phyloP scores from a whole-genome alignment of 2,329 filamentous ascomycete species.

The Tolypocladium album region DNA sequence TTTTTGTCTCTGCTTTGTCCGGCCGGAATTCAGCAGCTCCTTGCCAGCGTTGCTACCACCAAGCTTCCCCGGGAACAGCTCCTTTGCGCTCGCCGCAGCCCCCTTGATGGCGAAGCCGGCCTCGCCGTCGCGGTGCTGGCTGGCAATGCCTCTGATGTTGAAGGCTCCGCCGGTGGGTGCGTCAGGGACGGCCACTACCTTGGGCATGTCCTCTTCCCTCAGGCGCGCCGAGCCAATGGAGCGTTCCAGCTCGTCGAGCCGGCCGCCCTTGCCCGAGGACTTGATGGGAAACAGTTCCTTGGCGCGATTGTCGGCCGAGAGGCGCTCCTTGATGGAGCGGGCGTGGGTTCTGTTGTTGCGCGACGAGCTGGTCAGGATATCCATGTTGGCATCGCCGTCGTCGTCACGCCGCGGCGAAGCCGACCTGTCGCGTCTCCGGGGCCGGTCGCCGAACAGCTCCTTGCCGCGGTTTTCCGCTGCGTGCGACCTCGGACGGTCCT shows the following conservation, averaged over 20 bases:
- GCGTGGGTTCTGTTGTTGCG: conserved; percentile 23
- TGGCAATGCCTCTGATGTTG: conserved; percentile 49
- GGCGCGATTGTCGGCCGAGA: conserved; percentile 16
- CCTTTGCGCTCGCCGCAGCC: conserved; percentile 41
- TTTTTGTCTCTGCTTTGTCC: conserved; percentile 47
- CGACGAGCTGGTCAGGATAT: conserved; percentile 17
- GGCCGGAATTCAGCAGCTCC: conserved; percentile 51
- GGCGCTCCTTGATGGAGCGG: conserved; percentile 20
- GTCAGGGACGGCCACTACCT: conserved; percentile 45
- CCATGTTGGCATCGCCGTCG: conserved; percentile 30
- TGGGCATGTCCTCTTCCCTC: conserved; percentile 32
- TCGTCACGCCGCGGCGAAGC: conserved; percentile 37
- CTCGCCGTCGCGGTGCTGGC: conserved; percentile 29
- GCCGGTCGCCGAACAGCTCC: conserved; percentile 50
- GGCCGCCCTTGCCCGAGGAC: conserved; percentile 13
- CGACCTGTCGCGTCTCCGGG: conserved; percentile 32
- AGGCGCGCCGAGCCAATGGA: conserved; percentile 26
- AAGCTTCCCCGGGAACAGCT: conserved; percentile 59
- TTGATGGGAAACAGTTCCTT: conserved; percentile 31
- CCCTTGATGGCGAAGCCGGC: conserved; percentile 59
- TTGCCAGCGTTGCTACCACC: conserved; percentile 49
- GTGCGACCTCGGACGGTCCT: conserved; percentile 17
- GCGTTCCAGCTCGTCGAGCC: conserved; percentile 26
- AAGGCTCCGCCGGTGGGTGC: conserved; percentile 33
- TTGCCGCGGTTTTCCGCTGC: conserved; percentile 35